Evolutionary conservation across 345 rosid genomes (phyloP), one percentile per base, ranked within the genome.

Genomic region (Pistacia vera): DNA sequence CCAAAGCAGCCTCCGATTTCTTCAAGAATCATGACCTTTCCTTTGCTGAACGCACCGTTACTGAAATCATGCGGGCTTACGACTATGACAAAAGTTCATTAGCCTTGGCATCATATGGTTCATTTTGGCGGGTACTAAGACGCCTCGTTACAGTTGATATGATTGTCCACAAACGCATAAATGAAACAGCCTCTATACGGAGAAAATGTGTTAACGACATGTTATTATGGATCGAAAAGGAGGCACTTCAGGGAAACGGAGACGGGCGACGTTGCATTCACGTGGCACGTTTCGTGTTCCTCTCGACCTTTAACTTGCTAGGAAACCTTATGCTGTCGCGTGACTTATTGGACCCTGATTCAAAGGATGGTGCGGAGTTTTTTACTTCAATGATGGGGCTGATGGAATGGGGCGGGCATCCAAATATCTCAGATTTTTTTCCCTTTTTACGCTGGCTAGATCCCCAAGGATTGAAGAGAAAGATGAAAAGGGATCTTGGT

Each of bases 281-380:
- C 1, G 84, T 90, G 55, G 85, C 84, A 0, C 64, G 79, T 5
- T 81, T 86, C 25, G 83, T 88, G 75, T 88, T 86, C 75, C 61
- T 88, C 28, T 70, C 74, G 63, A 11, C 81, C 9, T 86, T 88
- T 59, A 90, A 90, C 74, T 33, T 88, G 76, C 70, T 90, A 0
- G 91, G 91, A 51, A 90, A 86, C 57, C 78, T 90, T 2, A 81
- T 90, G 90, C n/a, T 90, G 73, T 90, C 94, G 1, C 77, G 83
- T 11, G 90, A 88, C 56, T 36, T 88, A 36, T 13, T 85, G 12
- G 91, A 81, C n/a, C 88, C 87, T 2, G 69, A 64, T 9, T 85
- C 87, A 7, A 72, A 75, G 66, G 86, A 68, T 0, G 84, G 83
- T 1, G 59, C 78, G 0, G 82, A 79, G 46, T 76, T 88, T 69